These are phyloP conservation scores for Diaporthe helianthi DNA, from an alignment of 2,329 filamentous ascomycete genomes.

Conservation along the genomic window DNA sequence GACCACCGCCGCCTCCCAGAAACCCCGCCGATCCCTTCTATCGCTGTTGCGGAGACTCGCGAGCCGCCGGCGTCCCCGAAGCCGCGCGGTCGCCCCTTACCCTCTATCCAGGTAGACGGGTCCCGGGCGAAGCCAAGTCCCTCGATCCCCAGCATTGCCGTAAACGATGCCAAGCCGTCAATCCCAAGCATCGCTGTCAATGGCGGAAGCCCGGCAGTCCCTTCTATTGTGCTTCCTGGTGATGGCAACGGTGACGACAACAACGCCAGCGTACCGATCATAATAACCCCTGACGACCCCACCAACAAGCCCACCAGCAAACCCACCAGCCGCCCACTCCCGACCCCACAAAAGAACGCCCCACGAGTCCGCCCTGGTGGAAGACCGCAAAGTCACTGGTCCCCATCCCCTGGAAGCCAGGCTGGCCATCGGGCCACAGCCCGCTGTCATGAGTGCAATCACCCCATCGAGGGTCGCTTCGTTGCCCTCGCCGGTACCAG, in stretches of 20 bases:
- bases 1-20: constrained; percentile 40
- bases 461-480: constrained; percentile 88
- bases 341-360: constrained; percentile 50
- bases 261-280: constrained; percentile 46
- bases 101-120: constrained; percentile 54
- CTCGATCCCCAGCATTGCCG: constrained; percentile 60
- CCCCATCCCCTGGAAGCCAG: constrained; percentile 54
- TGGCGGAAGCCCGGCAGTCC: constrained; percentile 47
- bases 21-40: constrained; percentile 57
- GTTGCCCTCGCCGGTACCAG: constrained; percentile 77
- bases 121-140: constrained; percentile 40
- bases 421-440: constrained; percentile 64
- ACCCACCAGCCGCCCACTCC: constrained; percentile 53
- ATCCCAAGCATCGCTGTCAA: constrained; percentile 57
- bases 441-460: constrained; percentile 82
- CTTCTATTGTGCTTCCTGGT: constrained; percentile 50
- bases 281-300: constrained; percentile 55
- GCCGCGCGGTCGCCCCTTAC: constrained; percentile 47
- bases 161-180: constrained; percentile 48
- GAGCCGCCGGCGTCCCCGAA: constrained; percentile 44
- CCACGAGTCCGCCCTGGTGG: constrained; percentile 47
- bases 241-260: constrained; percentile 38
- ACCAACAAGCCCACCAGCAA: constrained; percentile 38
- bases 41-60: constrained; percentile 60
- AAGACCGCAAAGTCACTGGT: constrained; percentile 63